Percentiles rank a stretch among this genome's conserved stretches.
Evolutionary conservation across 2,329 filamentous ascomycete species (phyloP).

Genomic region (Chlorencoelia australis): DNA sequence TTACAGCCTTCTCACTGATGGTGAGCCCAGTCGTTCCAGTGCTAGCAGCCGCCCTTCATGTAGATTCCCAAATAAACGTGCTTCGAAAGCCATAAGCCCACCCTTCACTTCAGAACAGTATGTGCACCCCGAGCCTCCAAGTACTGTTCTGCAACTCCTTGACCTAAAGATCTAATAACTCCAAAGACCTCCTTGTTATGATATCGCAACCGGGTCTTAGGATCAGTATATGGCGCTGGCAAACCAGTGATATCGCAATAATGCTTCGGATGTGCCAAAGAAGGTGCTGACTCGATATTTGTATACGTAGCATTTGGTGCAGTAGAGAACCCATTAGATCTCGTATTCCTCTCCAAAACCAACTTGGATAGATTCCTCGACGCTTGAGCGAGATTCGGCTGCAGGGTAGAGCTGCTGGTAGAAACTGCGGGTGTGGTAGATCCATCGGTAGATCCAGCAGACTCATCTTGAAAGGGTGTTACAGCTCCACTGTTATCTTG

Average conservation of each 20-base stretch:
- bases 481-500: slow-evolving; percentile 72
- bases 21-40: neutral
- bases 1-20: neutral
- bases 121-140: slow-evolving; percentile 85
- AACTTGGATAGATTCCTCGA: slow-evolving; percentile 78
- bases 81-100: neutral
- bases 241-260: slow-evolving; percentile 96
- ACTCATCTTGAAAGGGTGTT: slow-evolving; percentile 50
- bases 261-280: slow-evolving; percentile 70
- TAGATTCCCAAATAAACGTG: neutral
- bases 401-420: slow-evolving; percentile 31
- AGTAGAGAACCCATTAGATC: slow-evolving; percentile 31
- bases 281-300: slow-evolving; percentile 91
- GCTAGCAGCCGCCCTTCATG: neutral
- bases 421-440: slow-evolving; percentile 36
- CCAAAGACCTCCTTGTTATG: slow-evolving; percentile 88
- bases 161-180: slow-evolving; percentile 68
- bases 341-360: slow-evolving; percentile 73
- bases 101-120: slow-evolving; percentile 47
- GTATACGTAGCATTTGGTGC: slow-evolving; percentile 75
- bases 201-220: slow-evolving; percentile 88
- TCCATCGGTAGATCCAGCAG: slow-evolving; percentile 40
- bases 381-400: slow-evolving; percentile 76
- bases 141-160: slow-evolving; percentile 77
- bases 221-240: slow-evolving; percentile 84